These are phyloP conservation scores for Turritis glabra DNA, from an alignment of 345 rosid genomes.

Conservation along the genomic window DNA sequence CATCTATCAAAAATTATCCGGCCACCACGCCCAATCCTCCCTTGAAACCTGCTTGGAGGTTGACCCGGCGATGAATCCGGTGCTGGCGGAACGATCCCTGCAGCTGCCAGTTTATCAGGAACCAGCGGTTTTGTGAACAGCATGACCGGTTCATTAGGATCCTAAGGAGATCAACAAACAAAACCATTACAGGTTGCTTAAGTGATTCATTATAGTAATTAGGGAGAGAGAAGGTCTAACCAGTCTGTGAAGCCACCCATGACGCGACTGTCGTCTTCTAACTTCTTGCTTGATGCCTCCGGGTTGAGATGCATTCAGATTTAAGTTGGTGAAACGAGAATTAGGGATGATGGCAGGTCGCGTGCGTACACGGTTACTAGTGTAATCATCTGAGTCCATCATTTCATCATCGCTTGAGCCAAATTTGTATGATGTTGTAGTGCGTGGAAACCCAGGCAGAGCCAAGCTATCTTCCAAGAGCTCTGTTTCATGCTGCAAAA, in stretches of 20 bases:
- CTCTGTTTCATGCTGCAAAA: conserved; percentile 77
- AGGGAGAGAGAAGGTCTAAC: conserved; percentile 39
- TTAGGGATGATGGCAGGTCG: conserved; percentile 50
- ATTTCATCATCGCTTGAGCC: conserved; percentile 88
- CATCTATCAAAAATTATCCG: conserved; percentile 91
- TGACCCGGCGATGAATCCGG: conserved; percentile 43
- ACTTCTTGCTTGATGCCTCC: conserved; percentile 69
- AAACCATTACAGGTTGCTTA: background rate
- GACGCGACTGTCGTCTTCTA: conserved; percentile 57
- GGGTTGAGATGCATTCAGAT: conserved; percentile 45
- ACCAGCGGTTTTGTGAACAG: conserved; percentile 89
- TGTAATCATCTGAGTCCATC: conserved; percentile 83
- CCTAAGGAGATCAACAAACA: conserved; percentile 43
- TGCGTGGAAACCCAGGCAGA: conserved; percentile 63
- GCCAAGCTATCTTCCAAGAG: conserved; percentile 76
- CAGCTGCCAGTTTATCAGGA: conserved; percentile 84
- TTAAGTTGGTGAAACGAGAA: conserved; percentile 52
- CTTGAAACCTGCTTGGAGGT: conserved; percentile 58
- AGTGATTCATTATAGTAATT: background rate
- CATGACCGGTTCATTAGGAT: conserved; percentile 84
- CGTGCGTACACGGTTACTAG: conserved; percentile 53
- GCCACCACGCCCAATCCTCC: conserved; percentile 98
- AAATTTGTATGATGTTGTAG: conserved; percentile 58
- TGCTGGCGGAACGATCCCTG: conserved; percentile 79
- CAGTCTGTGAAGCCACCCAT: conserved; percentile 87